Conservation (phyloP, 2,329 filamentous ascomycete genomes). For the Fusarium sp. region DNA sequence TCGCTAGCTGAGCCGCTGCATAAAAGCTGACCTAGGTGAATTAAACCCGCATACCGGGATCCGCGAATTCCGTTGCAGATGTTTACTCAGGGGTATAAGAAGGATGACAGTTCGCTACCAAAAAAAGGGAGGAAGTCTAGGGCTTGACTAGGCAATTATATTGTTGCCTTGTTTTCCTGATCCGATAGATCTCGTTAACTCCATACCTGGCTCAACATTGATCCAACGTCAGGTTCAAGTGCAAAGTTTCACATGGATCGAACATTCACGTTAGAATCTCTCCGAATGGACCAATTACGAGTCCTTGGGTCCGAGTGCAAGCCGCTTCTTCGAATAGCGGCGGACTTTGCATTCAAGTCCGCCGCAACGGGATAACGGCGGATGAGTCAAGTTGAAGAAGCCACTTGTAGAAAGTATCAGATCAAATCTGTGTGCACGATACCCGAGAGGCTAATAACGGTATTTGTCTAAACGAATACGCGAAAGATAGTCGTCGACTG, state of each 20-base stretch:
- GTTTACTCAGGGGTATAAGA: background rate
- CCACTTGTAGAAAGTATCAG: background rate
- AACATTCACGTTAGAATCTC: conserved; percentile 19
- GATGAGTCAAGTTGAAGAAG: conserved; percentile 10
- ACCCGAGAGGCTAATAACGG: conserved; percentile 1
- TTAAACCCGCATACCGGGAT: conserved; percentile 13
- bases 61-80: conserved; percentile 15
- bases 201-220: conserved; percentile 1
- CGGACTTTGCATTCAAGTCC: conserved; percentile 36
- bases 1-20: conserved; percentile 15
- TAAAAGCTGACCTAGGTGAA: conserved; percentile 3
- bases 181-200: background rate
- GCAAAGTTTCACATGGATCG: conserved; percentile 16
- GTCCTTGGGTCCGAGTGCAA: conserved; percentile 23
- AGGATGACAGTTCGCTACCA: background rate
- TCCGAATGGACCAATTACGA: conserved; percentile 25
- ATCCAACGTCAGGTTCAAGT: background rate
- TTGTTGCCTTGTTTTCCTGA: background rate
- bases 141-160: conserved; percentile 2
- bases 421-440: background rate
- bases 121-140: background rate
- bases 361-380: conserved; percentile 10
- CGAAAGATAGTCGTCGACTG: background rate
- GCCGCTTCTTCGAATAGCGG: conserved; percentile 18
- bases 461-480: background rate